Evolutionary conservation across 2,329 filamentous ascomycete species (phyloP).

Genomic region (Paecilomyces formosus): DNA sequence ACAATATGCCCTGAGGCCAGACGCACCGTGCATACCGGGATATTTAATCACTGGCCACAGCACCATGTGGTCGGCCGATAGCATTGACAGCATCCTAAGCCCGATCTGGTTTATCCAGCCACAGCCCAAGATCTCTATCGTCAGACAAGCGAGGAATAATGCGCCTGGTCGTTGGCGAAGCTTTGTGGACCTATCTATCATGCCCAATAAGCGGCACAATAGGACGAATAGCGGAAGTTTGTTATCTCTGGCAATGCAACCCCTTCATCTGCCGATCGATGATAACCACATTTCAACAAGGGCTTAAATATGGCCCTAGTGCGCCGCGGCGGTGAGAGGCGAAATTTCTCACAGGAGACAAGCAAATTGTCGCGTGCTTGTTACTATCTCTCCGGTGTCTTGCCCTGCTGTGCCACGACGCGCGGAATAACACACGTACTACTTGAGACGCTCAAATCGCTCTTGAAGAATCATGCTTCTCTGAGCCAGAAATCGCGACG

Average conservation of each 20-base stretch:
- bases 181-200: constrained; percentile 9
- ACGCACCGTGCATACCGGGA: neutral
- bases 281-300: neutral
- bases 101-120: neutral
- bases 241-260: neutral
- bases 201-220: neutral
- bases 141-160: neutral
- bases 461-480: neutral
- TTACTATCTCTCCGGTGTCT: neutral
- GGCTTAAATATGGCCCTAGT: neutral
- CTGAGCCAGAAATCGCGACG: neutral
- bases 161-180: constrained; percentile 2
- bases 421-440: neutral
- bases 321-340: neutral
- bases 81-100: neutral
- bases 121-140: neutral
- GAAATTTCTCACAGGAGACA: neutral
- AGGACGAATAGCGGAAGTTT: neutral
- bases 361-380: neutral
- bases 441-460: neutral
- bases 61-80: neutral
- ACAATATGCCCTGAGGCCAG: neutral
- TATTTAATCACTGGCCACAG: neutral
- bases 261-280: neutral
- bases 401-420: neutral